phyloP scores from a whole-genome alignment of 768 basidiomycete species.

The Termitomyces sp. region DNA sequence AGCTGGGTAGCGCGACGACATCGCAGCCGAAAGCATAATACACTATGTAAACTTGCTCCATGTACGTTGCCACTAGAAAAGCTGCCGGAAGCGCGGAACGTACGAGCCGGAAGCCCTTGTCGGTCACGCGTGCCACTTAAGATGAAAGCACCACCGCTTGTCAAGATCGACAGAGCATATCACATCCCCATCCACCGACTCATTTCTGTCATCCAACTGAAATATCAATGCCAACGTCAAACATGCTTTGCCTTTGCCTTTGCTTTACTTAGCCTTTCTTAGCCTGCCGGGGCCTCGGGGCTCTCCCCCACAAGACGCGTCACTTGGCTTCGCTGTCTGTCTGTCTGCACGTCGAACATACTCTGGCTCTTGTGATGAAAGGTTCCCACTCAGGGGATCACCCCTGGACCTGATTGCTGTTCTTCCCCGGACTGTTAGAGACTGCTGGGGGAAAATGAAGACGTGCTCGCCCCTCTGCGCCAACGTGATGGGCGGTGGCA shows the following conservation, averaged over 20 bases:
- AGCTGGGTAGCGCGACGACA: background rate
- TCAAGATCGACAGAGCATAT: slow-evolving; percentile 4
- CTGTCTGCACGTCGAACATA: background rate
- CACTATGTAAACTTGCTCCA: background rate
- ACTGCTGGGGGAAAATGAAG: background rate
- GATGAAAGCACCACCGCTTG: background rate
- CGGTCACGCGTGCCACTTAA: background rate
- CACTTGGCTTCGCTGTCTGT: background rate
- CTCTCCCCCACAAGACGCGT: background rate
- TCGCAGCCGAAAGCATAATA: background rate
- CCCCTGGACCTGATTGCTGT: slow-evolving; percentile 1
- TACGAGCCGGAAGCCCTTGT: background rate
- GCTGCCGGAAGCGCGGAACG: background rate
- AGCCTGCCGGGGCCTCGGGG: background rate
- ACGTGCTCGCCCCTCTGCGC: background rate
- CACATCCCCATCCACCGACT: background rate
- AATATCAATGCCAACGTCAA: slow-evolving; percentile 1
- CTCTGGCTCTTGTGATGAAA: background rate
- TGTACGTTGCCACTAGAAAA: background rate
- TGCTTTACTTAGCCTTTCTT: background rate
- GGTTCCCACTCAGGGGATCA: background rate
- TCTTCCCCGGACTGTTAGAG: background rate
- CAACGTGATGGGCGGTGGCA: background rate
- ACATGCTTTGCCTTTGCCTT: background rate
- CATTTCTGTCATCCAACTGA: background rate